Evolutionary conservation across 495 filamentous ascomycete genomes (phyloP), one percentile per base, ranked within the genome.

Genomic region (Penicillium bovifimosum): DNA sequence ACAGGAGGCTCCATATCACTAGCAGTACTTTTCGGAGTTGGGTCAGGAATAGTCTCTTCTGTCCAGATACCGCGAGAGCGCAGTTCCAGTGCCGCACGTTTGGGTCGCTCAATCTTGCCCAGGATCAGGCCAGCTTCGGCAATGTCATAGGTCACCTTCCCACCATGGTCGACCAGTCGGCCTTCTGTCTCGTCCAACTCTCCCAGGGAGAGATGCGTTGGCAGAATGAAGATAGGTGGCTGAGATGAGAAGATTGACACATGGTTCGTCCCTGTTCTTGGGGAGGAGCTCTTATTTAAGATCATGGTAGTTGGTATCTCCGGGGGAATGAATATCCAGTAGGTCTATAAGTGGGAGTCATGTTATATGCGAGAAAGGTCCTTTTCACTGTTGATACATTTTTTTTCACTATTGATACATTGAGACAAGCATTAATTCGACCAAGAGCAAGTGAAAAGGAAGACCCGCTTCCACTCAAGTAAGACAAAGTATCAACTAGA

Each of bases 1-100:
- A 8, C 16, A 8, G 67, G 59, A 1, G 59, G 65, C 17, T 63
- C 45, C 1, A 32, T 1, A 7, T 16, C 24, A 1, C 14, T 14
- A 27, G 11, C 9, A n/a, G 18, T 41, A 27, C 18, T 1, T 10
- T 9, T 38, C 20, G 47, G 20, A 18, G 47, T 8, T 3, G 39
- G 18, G 29, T 1, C 20, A 1, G 49, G 46, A 36, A 38, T 27
- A 34, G 73, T 49, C 13, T 85, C 74, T 59, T 90, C 84, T 16
- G 71, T 86, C 76, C 63, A 86, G 55, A 82, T 38, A 17, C 75
- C 86, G 39, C 76, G 77, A 32, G 80, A 79, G 38, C 89, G 78
- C 33, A 96, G 72, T 69, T 97, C 92, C 50, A 93, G 80, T 9
- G 77, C 75, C 1, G 87, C 90, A 9, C 92, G 81, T 57, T 81